phyloP scores from a whole-genome alignment of 23 red algal genomes.

The Agarophyton chilense region DNA sequence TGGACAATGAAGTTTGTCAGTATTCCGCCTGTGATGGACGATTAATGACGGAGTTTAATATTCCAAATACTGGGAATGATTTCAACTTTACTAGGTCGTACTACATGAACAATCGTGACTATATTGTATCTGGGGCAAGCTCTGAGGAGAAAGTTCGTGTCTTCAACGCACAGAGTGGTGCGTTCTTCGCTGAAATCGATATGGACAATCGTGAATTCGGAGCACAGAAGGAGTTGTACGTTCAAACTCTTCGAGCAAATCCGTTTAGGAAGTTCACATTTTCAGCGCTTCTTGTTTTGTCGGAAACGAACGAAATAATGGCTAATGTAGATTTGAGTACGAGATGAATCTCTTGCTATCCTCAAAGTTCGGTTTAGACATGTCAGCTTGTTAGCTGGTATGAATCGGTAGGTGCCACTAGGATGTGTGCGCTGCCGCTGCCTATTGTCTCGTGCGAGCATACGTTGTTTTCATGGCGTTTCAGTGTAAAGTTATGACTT shows the following conservation, averaged over 20 bases:
- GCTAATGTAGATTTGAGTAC: slow-evolving; percentile 50
- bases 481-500: slow-evolving; percentile 23
- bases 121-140: slow-evolving; percentile 90
- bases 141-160: slow-evolving; percentile 86
- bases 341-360: slow-evolving; percentile 6
- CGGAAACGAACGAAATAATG: slow-evolving; percentile 23
- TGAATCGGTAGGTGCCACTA: neutral
- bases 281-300: slow-evolving; percentile 46
- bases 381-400: neutral
- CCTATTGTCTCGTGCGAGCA: neutral
- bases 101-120: slow-evolving; percentile 91
- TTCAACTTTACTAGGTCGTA: slow-evolving; percentile 97
- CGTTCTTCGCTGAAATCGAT: slow-evolving; percentile 59
- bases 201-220: slow-evolving; percentile 47
- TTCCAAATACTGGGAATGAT: slow-evolving; percentile 38
- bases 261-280: slow-evolving; percentile 62
- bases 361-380: neutral
- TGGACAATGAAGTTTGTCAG: slow-evolving; percentile 96
- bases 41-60: slow-evolving; percentile 60
- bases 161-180: slow-evolving; percentile 63
- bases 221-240: slow-evolving; percentile 4
- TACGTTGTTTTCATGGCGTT: neutral
- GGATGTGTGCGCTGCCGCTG: neutral
- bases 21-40: slow-evolving; percentile 77
- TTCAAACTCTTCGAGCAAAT: slow-evolving; percentile 62